phyloP scores from a whole-genome alignment of 2,329 filamentous ascomycete genomes.

The Dothideomycetes sp. region DNA sequence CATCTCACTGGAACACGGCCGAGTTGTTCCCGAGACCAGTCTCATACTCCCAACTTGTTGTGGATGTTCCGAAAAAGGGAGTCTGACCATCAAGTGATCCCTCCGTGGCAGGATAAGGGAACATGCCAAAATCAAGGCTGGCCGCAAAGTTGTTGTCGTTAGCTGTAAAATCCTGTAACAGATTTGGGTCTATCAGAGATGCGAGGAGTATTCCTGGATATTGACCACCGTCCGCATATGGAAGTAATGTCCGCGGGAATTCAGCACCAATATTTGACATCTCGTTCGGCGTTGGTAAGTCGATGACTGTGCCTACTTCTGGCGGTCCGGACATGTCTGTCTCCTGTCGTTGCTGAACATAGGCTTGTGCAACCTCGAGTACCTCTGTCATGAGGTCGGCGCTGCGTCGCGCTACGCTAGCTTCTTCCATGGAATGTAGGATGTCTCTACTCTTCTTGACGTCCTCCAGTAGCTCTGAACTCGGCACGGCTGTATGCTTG shows the following conservation, averaged over 20 bases:
- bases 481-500: neutral
- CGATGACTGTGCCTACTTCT: neutral
- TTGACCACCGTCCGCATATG: neutral
- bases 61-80: too few species aligned
- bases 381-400: slow-evolving; percentile 21
- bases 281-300: too few species aligned
- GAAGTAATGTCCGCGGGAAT: neutral
- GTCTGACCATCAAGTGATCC: too few species aligned
- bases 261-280: neutral
- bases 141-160: neutral
- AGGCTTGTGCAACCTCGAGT: slow-evolving; percentile 14
- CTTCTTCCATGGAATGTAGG: slow-evolving; percentile 20
- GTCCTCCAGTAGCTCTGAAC: slow-evolving; percentile 15
- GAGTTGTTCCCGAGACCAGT: too few species aligned
- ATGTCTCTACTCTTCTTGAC: slow-evolving; percentile 22
- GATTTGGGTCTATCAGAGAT: slow-evolving; percentile 4
- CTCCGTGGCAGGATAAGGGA: too few species aligned
- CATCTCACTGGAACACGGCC: too few species aligned
- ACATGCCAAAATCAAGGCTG: slow-evolving; percentile 3
- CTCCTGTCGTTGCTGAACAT: neutral
- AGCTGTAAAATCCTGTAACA: slow-evolving; percentile 5
- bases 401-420: slow-evolving; percentile 21
- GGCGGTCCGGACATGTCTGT: too few species aligned
- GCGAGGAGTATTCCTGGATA: slow-evolving; percentile 4
- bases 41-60: too few species aligned